Evolutionary conservation across 2,329 filamentous ascomycete genomes (phyloP), one percentile per base, ranked within the genome.

Genomic region (Pseudocercospora vitis): DNA sequence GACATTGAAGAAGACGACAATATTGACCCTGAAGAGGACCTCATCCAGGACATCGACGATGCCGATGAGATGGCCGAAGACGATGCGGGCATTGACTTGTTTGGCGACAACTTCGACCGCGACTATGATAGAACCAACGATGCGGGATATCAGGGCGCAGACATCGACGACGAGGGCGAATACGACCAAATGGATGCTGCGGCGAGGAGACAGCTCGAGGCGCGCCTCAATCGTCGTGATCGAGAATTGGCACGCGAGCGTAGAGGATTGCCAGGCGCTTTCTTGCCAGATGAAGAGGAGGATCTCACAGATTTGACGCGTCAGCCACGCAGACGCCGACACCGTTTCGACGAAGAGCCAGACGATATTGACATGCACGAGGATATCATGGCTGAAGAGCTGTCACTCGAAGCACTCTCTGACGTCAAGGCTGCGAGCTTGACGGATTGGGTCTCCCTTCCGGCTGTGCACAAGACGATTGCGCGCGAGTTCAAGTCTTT

Each of bases 401-500:
- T 99, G 16, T 91, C 91, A 1, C 81, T 97, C 0, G 92, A 97
- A 73, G 90, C 89, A 9, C 79, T 99, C 35, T 85, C 88, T 58
- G 94, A 99, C 70, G 87, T 97, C 60, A 99, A 99, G 71, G 91
- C 94, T 14, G 83, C 90, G 14, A 96, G 88, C 63, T 78, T 99
- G 68, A 95, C 91, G 0, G 94, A 99, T 61, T 99, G 95, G 95
- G 88, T 99, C 35, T 86, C 89, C 11, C 87, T 91, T 64, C 89
- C 89, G 2, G 84, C 90, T 11, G 94, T 99, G 9, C 89, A 96
- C 73, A 84, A 89, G 63, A 95, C 91, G 1, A 94, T 99, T 72
- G 91, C 91, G 69, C 84, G 92, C 66, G 94, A 99, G 73, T 99
- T 99, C 82, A 96, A 95, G 72, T 87, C 89, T 2, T 99, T 99